Base-by-base conservation (phyloP, 2,329 filamentous ascomycete genomes). In the Hypoxylon sp. region DNA sequence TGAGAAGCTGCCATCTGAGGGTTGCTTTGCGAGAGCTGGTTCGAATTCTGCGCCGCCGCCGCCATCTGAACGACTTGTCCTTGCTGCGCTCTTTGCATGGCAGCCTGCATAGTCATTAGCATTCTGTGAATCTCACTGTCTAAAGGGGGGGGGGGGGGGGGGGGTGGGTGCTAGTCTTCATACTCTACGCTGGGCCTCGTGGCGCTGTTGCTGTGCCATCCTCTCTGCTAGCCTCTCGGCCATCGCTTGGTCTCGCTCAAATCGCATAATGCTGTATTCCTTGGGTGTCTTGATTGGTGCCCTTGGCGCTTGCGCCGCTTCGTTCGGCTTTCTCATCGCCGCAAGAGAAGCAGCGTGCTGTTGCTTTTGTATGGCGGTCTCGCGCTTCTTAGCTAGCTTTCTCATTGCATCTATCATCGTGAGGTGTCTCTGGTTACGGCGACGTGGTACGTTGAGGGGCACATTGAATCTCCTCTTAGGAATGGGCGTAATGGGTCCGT, bases 341-440 rank as follows among this genome's bases (percentile, higher is more conserved):
- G 91, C 91, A 54, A 92, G 85, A 61, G 85, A 84, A 9, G 88
- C 85, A 58, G 86, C 83, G 71, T 97, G 92, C 70, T 94, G 90
- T 72, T 95, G 91, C 78, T 98, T 98, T 71, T 95, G 92, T 23
- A 87, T 79, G 21, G 86, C 83, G 9, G 90, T 89, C 76, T 99
- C 95, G 21, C 94, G 86, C 76, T 97, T 98, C 80, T 97, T 96
- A 0, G 93, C 93, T 43, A 97, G 75, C 73, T 98, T 99, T 37
- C 93, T 86, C 91, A 98, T 97, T 2, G 91, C 91, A 75, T 98
- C 94, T 65, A 99, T 88, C 68, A 98, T 82, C 41, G 90, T 90
- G 55, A 98, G 79, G 70, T 97, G 91, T 70, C 92, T 91, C 62
- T 92, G 90, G 63, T 92, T 91, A 63, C 91, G 88, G 53, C 93